Base-by-base conservation (phyloP, 768 basidiomycete species). In the Phlegmacium glaucopus region DNA sequence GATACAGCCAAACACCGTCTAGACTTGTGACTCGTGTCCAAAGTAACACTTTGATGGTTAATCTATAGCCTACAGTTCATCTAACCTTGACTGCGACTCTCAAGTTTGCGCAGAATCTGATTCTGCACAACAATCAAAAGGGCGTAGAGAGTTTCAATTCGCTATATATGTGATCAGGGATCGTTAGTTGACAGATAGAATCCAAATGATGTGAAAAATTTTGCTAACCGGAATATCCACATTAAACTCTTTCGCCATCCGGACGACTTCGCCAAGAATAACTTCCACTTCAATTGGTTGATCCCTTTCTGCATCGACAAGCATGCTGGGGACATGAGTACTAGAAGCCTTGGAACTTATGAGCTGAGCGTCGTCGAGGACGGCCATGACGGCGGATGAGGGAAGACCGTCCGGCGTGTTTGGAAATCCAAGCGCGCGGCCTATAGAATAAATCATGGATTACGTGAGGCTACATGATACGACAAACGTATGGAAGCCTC, bases 221-320 rank as follows among this genome's bases (percentile, higher is more conserved):
- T n/a, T n/a, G 62, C 77, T 65, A 55, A 82, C 82, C 26, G 81
- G 81, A 29, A 80, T 60, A 10, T 69, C 60, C 4, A 83, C 71
- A 8, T 67, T 65, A 17, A 60, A 56, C 40, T 69, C 65, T 53
- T 64, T 69, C 0, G 76, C 82, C 66, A 80, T 66, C 36, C 78
- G 62, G 16, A 83, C 77, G 2, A 83, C 75, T 49, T 82, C 76
- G 0, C 85, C 84, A 4, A 85, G 49, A 35, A 86, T 80, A 10
- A 76, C 80, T 58, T 86, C 84, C 1, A 86, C 76, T 64, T 87
- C 85, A 50, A 85, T 76, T 34, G 85, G 81, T 44, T 68, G 69
- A 2, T 73, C 76, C 40, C 67, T 72, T 55, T 77, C 68, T 16
- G 68, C 67, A 57, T 85, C 83, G 4, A 84, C 67, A 28, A 83